Percentiles rank a stretch among this genome's conserved stretches.
Evolutionary conservation across 129 eudicot genomes (phyloP).

Genomic region (Artemisia argyi): DNA sequence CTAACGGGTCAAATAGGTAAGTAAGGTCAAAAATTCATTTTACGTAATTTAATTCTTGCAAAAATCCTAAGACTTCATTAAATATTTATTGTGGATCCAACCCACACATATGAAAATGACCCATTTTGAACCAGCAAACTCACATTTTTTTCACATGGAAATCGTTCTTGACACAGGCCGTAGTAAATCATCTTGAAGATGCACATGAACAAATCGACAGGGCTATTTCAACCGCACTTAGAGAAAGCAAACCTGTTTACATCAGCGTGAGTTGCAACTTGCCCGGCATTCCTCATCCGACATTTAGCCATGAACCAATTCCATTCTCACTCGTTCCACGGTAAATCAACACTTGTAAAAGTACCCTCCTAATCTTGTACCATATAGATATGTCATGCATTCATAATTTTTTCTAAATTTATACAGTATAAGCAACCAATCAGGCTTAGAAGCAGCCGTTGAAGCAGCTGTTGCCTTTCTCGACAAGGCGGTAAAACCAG

Average conservation of each 20-base stretch:
- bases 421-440: conserved; percentile 43
- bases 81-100: too few species aligned
- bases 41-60: too few species aligned
- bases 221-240: conserved; percentile 64
- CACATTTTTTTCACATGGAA: neutral
- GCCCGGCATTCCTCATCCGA: conserved; percentile 58
- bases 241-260: conserved; percentile 68
- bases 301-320: conserved; percentile 54
- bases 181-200: conserved; percentile 57
- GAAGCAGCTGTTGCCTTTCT: conserved; percentile 52
- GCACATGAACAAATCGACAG: conserved; percentile 60
- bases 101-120: too few species aligned
- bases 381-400: neutral
- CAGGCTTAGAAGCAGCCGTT: conserved; percentile 55
- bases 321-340: conserved; percentile 46
- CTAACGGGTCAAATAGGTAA: too few species aligned
- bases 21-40: too few species aligned
- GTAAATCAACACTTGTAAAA: conserved; percentile 18
- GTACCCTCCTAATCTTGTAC: neutral
- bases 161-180: conserved; percentile 33
- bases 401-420: neutral
- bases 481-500: conserved; percentile 67
- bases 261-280: conserved; percentile 61
- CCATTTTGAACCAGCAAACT: neutral
- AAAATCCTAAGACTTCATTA: too few species aligned